Conservation (phyloP, 371 early-diverging fungal species). For the Cokeromyces recurvatus region DNA sequence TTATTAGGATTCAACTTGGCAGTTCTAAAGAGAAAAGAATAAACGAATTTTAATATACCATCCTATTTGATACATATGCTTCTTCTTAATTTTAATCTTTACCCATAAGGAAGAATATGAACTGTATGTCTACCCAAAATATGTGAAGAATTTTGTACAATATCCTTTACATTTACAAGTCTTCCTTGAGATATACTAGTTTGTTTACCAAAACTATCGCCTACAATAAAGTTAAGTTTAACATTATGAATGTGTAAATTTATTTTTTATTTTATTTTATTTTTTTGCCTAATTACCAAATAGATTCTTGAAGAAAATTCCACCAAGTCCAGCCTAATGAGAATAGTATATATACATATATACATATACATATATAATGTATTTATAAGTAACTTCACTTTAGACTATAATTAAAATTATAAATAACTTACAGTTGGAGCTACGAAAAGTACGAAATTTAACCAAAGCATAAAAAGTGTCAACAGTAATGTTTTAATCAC, state of each 20-base stretch:
- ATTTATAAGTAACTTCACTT: no score
- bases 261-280: no score
- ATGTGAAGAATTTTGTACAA: constrained; percentile 37
- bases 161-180: constrained; percentile 37
- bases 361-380: neutral
- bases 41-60: no score
- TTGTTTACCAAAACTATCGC: constrained; percentile 31
- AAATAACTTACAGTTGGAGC: constrained; percentile 32
- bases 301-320: constrained; percentile 4
- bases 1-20: constrained; percentile 43
- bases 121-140: constrained; percentile 47
- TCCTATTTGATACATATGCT: no score
- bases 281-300: neutral
- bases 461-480: constrained; percentile 1
- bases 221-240: neutral
- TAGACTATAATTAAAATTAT: no score
- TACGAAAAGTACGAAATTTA: constrained; percentile 27
- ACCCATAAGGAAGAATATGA: constrained; percentile 49
- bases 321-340: constrained; percentile 9
- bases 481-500: constrained; percentile 23
- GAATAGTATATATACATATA: neutral
- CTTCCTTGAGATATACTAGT: constrained; percentile 35
- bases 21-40: constrained; percentile 32
- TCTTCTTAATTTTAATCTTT: constrained; percentile 2
- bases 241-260: no score